Percentiles rank a stretch among this genome's conserved stretches.
Evolutionary conservation across 768 basidiomycete genomes (phyloP).

Genomic region (Lactifluus hygrophoroides): DNA sequence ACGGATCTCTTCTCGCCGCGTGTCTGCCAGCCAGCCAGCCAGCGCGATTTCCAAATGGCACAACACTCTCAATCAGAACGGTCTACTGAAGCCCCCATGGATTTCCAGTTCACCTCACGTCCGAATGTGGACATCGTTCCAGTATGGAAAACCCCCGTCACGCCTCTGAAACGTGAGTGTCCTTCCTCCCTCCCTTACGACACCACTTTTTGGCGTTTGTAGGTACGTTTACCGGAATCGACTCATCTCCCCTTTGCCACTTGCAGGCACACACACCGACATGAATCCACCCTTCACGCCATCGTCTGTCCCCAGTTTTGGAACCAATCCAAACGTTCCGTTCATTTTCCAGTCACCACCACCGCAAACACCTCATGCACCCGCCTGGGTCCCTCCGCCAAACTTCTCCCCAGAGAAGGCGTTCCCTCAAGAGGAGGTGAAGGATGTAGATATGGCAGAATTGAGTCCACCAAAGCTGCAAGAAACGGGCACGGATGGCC

Average conservation of each 20-base stretch:
- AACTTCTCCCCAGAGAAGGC: slow-evolving; percentile 51
- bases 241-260: slow-evolving; percentile 24
- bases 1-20: neutral
- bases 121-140: slow-evolving; percentile 43
- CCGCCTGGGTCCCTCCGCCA: slow-evolving; percentile 60
- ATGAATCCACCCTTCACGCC: slow-evolving; percentile 32
- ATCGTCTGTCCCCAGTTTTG: slow-evolving; percentile 42
- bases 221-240: slow-evolving; percentile 19
- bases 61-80: slow-evolving; percentile 28
- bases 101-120: slow-evolving; percentile 77
- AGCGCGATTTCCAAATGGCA: too few relatives aligned
- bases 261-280: slow-evolving; percentile 37
- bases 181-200: too few relatives aligned
- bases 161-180: slow-evolving; percentile 60
- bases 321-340: slow-evolving; percentile 57
- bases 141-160: slow-evolving; percentile 52
- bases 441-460: slow-evolving; percentile 72
- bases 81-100: slow-evolving; percentile 81
- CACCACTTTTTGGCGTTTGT: slow-evolving; percentile 15
- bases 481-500: slow-evolving; percentile 30
- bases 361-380: slow-evolving; percentile 34
- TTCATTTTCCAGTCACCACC: slow-evolving; percentile 60
- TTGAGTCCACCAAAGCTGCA: slow-evolving; percentile 48
- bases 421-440: slow-evolving; percentile 49
- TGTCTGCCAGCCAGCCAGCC: slow-evolving; percentile 7